These are phyloP conservation scores for Epithele typhae DNA, from an alignment of 768 basidiomycete species.

Conservation along the genomic window DNA sequence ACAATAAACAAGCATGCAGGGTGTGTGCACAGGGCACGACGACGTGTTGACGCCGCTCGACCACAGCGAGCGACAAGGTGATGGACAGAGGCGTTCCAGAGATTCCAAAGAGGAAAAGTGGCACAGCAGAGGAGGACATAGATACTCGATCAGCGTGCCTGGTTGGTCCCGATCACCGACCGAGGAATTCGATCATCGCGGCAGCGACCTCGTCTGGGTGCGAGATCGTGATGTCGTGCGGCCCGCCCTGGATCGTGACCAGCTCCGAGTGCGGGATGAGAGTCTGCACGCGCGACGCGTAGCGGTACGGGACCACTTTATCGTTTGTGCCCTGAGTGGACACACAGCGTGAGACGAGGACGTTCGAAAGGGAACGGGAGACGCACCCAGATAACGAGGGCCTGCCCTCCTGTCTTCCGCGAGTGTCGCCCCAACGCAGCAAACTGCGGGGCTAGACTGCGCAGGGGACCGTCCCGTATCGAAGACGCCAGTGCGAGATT, in stretches of 20 bases:
- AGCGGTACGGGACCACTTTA: constrained; percentile 49
- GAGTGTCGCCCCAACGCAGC: constrained; percentile 33
- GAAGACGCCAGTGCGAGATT: constrained; percentile 76
- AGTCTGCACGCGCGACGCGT: constrained; percentile 42
- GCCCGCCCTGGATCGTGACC: constrained; percentile 45
- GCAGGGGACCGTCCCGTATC: constrained; percentile 66
- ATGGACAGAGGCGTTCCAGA: too few relatives aligned
- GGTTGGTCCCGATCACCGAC: too few relatives aligned
- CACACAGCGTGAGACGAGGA: background rate
- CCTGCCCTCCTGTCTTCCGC: constrained; percentile 40
- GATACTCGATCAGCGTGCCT: too few relatives aligned
- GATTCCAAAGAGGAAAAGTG: too few relatives aligned
- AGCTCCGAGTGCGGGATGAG: constrained; percentile 44
- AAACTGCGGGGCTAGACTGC: constrained; percentile 55
- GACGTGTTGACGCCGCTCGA: too few relatives aligned
- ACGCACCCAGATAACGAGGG: constrained; percentile 64
- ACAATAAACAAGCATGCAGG: too few relatives aligned
- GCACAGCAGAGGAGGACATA: too few relatives aligned
- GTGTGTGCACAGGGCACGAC: too few relatives aligned
- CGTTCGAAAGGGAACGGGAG: background rate
- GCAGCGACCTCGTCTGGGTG: constrained; percentile 20
- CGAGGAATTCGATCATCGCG: constrained; percentile 21
- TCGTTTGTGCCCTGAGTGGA: constrained; percentile 52
- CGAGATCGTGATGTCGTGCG: constrained; percentile 40
- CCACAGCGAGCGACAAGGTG: too few relatives aligned